These are phyloP conservation scores for Penicillium canariense DNA, from an alignment of 495 filamentous ascomycete species.

Conservation along the genomic window DNA sequence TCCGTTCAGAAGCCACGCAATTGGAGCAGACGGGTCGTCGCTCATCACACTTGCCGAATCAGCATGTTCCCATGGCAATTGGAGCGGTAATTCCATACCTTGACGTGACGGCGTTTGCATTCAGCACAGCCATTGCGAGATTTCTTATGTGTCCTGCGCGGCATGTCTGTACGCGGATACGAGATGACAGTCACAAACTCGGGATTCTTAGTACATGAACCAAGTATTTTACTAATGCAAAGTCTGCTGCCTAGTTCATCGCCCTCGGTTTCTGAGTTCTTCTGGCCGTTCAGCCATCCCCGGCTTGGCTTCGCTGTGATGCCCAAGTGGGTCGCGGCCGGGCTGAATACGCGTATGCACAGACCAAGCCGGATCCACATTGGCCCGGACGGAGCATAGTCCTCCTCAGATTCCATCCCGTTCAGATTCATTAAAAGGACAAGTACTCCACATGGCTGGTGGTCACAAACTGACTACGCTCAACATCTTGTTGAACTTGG, in stretches of 20 bases:
- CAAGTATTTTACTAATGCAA: background rate
- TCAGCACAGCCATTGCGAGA: constrained; percentile 37
- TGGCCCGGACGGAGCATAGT: background rate
- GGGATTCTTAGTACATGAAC: background rate
- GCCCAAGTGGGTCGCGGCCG: background rate
- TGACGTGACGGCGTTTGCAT: constrained; percentile 41
- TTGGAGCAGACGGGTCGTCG: constrained; percentile 34
- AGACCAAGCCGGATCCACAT: background rate
- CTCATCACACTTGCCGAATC: constrained; percentile 36
- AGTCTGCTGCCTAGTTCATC: background rate
- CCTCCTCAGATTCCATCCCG: too few species aligned
- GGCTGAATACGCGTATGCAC: constrained; percentile 15
- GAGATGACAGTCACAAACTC: background rate
- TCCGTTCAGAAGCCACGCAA: constrained; percentile 30
- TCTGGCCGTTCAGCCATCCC: background rate
- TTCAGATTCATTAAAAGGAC: too few species aligned
- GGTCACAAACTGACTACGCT: too few species aligned
- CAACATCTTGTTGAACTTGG: too few species aligned
- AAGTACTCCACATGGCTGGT: too few species aligned
- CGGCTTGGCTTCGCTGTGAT: background rate
- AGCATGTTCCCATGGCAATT: background rate
- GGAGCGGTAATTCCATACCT: constrained; percentile 18
- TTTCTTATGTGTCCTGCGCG: constrained; percentile 35
- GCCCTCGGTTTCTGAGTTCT: background rate
- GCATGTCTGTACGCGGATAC: constrained; percentile 21